A percentile compares a stretch with the other conserved stretches of the same genome.
These are phyloP conservation scores for Phytophthora hibernalis DNA, from an alignment of 352 stramenopile genomes.

Conservation along the genomic window DNA sequence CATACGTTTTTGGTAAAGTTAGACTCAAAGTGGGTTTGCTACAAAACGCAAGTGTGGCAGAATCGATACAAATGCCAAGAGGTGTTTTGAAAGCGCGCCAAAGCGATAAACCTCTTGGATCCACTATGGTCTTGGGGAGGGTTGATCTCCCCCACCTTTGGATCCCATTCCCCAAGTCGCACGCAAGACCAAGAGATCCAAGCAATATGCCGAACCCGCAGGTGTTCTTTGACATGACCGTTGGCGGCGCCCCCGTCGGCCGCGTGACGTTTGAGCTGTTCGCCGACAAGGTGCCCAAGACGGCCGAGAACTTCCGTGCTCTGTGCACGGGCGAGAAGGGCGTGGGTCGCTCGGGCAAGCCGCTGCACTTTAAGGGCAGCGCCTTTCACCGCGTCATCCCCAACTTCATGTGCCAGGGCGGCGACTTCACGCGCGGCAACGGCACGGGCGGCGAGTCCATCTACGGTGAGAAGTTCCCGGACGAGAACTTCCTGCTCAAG, in stretches of 20 bases:
- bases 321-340: constrained; percentile 99
- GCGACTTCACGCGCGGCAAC: constrained; percentile 96
- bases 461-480: constrained; percentile 95
- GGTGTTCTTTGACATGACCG: constrained; percentile 99
- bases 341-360: constrained; percentile 75
- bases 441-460: constrained; percentile 94
- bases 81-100: too few relatives aligned
- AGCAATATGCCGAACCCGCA: constrained; percentile 87
- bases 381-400: constrained; percentile 94
- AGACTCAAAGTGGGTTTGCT: too few relatives aligned
- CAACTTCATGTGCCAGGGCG: constrained; percentile 97
- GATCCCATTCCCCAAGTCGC: constrained; percentile 33
- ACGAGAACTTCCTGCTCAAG: constrained; percentile 95
- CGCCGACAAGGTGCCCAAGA: constrained; percentile 92
- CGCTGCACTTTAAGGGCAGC: constrained; percentile 87
- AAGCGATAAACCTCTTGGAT: background rate
- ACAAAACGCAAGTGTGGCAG: too few relatives aligned
- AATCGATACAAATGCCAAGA: too few relatives aligned
- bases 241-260: constrained; percentile 91
- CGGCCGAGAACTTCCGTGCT: constrained; percentile 98
- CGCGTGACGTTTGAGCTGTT: constrained; percentile 92
- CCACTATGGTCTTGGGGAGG: too few relatives aligned
- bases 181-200: constrained; percentile 33
- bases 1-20: too few relatives aligned
- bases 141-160: too few relatives aligned